These are phyloP conservation scores for Salpingoeca rosetta DNA, from an alignment of 78 protist genomes.

Conservation along the genomic window DNA sequence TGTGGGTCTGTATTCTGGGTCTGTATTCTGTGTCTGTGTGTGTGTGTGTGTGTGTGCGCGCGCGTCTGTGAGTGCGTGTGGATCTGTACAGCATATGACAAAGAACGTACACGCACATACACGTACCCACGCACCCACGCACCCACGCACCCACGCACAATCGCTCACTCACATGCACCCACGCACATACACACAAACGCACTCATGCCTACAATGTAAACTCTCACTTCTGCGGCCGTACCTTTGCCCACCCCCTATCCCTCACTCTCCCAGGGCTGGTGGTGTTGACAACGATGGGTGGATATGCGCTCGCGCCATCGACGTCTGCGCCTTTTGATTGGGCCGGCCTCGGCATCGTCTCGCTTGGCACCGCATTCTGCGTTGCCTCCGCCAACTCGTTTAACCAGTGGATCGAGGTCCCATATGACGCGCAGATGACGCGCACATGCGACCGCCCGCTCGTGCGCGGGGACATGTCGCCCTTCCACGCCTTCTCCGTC, in stretches of 20 bases:
- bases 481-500: neutral
- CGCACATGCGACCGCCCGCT: conserved; percentile 21
- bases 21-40: no score
- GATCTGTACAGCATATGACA: no score
- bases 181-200: no score
- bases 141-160: no score
- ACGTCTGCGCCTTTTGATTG: neutral
- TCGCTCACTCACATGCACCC: no score
- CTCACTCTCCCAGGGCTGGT: neutral
- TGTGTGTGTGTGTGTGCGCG: no score
- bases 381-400: neutral
- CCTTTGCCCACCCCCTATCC: neutral
- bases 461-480: conserved; percentile 12
- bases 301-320: neutral
- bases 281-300: neutral
- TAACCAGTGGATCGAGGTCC: neutral
- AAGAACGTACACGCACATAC: no score
- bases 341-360: neutral
- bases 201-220: no score
- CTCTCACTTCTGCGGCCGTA: neutral
- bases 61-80: no score
- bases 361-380: neutral
- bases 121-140: no score
- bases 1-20: neutral
- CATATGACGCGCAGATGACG: conserved; percentile 24